Percentiles rank a stretch among this genome's conserved stretches.
Evolutionary conservation across 768 basidiomycete genomes (phyloP).

Genomic region (Pleurotus cornucopiae): DNA sequence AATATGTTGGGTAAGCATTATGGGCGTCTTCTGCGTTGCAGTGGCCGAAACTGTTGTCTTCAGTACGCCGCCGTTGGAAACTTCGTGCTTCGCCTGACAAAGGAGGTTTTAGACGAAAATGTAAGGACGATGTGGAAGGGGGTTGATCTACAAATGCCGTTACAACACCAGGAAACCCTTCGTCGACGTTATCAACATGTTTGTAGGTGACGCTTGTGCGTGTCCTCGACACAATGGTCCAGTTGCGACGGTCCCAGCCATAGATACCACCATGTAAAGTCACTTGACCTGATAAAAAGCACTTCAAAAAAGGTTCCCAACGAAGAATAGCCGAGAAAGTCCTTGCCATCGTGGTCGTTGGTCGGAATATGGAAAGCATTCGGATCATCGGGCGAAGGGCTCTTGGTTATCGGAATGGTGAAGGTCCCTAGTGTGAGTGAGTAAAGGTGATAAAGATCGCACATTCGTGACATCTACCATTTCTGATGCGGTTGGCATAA

Average conservation of each 20-base stretch:
- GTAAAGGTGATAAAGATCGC: neutral
- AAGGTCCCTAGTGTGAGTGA: conserved; percentile 36
- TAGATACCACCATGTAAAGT: conserved; percentile 53
- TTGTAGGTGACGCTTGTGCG: conserved; percentile 47
- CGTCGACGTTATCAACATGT: conserved; percentile 46
- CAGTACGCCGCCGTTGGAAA: conserved; percentile 38
- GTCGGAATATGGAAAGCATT: conserved; percentile 46
- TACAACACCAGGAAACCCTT: conserved; percentile 52
- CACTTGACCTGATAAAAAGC: conserved; percentile 24
- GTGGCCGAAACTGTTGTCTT: conserved; percentile 39
- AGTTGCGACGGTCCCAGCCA: conserved; percentile 57
- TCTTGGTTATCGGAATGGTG: conserved; percentile 47
- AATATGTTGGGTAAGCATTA: conserved; percentile 53
- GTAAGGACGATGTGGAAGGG: too few species aligned
- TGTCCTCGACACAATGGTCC: conserved; percentile 41
- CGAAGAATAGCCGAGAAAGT: neutral
- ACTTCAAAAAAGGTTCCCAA: neutral
- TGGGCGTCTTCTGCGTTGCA: conserved; percentile 49
- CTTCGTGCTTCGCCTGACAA: conserved; percentile 41
- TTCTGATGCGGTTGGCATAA: conserved; percentile 51
- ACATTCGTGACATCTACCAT: conserved; percentile 25
- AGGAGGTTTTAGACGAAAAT: neutral
- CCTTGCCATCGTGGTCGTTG: conserved; percentile 44
- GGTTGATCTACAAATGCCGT: conserved; percentile 31
- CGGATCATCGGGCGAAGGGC: conserved; percentile 36